Base-by-base conservation (phyloP, 2,329 filamentous ascomycete genomes). In the Penicillium oxalicum region DNA sequence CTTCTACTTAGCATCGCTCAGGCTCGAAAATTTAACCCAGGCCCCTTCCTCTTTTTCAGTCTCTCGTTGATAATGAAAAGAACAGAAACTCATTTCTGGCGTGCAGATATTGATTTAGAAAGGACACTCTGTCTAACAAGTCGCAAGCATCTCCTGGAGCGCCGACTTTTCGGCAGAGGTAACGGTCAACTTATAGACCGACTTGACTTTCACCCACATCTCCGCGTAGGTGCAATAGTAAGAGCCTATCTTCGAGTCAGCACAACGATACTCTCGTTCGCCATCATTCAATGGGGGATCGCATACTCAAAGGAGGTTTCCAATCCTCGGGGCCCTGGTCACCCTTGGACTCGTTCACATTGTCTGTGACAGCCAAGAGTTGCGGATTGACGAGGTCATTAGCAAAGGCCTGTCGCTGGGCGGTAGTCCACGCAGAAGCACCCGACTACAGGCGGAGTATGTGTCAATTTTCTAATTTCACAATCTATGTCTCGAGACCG, bases 171-270 rank as follows among this genome's bases (percentile, higher is more conserved):
- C 88, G 0, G 80, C 81, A 40, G 74, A 74, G 1, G 85, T 91
- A 52, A 93, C 73, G 12, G 78, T 84, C 56, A 94, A 69, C 1
- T 65, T 66, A 65, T 86, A 93, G 60, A 82, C 79, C 60, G 76
- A 80, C 80, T 93, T 94, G 57, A 94, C 87, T 61, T 81, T 78
- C 36, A 91, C 77, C 84, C 85, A 94, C 63, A 83, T 81, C 64
- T 79, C 77, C 11, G 87, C 84, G 62, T 94, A 93, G 27, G 80
- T 84, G 78, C 88, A 93, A 67, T 87, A 80, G 70, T 88, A 91
- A 54, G 74, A 76, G 13, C 68, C 74, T 73, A 2, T 47, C 25
- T 26, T 0, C 4, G 34, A 4, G 32, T 55, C 18, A 54, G 44
- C 2, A 40, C 18, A 18, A 18, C 2, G 18, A 18, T 18, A 2